Evolutionary conservation across 306 rosid genomes (phyloP).

Genomic region (Quercus berberidifolia): DNA sequence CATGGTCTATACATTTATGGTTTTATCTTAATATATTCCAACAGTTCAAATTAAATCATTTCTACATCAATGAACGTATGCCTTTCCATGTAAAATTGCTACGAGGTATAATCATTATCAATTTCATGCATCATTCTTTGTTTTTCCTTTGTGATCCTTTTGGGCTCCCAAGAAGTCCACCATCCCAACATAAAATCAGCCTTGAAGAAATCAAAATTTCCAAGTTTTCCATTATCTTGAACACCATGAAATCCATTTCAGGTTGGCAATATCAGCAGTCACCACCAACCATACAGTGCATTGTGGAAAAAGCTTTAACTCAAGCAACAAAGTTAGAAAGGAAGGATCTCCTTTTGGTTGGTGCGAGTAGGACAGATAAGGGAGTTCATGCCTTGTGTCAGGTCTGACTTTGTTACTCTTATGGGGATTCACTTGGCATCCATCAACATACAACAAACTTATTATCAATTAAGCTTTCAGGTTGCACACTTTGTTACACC

Average conservation of each 20-base stretch:
- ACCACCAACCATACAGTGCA: constrained; percentile 84
- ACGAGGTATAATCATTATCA: neutral
- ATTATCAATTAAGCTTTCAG: constrained; percentile 46
- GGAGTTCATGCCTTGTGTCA: constrained; percentile 99
- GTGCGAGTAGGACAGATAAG: constrained; percentile 85
- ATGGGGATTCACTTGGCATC: constrained; percentile 1
- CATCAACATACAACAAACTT: constrained; percentile 20
- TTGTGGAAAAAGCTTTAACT: constrained; percentile 64
- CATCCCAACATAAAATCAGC: no score
- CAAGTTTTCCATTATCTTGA: constrained; percentile 4
- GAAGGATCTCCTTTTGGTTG: constrained; percentile 71
- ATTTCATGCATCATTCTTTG: neutral
- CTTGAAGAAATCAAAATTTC: neutral
- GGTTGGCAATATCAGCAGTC: constrained; percentile 97
- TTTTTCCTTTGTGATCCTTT: no score
- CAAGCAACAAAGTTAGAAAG: constrained; percentile 70
- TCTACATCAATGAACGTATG: neutral
- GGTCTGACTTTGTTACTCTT: constrained; percentile 51
- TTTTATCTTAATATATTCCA: no score
- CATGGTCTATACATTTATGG: no score
- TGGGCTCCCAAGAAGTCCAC: no score
- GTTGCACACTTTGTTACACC: constrained; percentile 92
- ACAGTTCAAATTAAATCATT: neutral
- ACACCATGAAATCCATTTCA: constrained; percentile 23
- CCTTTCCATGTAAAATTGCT: neutral